Base-by-base conservation (phyloP, 2,329 filamentous ascomycete species). In the Fusarium sp. region DNA sequence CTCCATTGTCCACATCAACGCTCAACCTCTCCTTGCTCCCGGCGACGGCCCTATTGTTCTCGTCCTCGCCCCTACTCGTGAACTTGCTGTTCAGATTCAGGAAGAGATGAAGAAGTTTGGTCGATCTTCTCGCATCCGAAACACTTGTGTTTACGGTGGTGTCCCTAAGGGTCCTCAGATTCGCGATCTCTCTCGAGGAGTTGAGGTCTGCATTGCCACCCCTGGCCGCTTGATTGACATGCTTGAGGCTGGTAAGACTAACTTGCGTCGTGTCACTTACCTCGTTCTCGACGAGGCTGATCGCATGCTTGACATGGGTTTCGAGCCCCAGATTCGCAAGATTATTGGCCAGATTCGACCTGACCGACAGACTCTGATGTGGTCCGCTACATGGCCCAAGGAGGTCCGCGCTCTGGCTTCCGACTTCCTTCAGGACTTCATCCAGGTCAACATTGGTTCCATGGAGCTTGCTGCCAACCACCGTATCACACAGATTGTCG, bases 291-390 rank as follows among this genome's bases (percentile, higher is more conserved):
- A 99, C 80, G 96, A 99, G 88, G 96, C 96, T 82, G 96, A 99
- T 86, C 96, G 96, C 81, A 99, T 99, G 96, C 89, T 99, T 83
- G 96, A 99, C 87, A 99, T 99, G 96, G 96, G 96, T 91, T 98
- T 99, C 86, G 96, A 99, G 87, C 96, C 96, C 76, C 96, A 98
- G 84, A 98, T 99, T 80, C 94, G 96, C 87, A 98, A 98, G 88
- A 98, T 99, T 76, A 95, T 99, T 78, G 90, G 93, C 73, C 96
- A 99, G 86, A 98, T 98, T 84, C 94, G 96, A 78, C 96, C 96
- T 60, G 96, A 99, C 83, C 93, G 96, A 89, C 96, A 99, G 85
- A 99, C 96, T 72, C 96, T 96, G 88, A 97, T 99, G 95, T 99
- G 96, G 94, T 99, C 96, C 69, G 96, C 96, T 78, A 99, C 96